phyloP scores from a whole-genome alignment of 2,329 filamentous ascomycete species.

The Trichoderma sp. region DNA sequence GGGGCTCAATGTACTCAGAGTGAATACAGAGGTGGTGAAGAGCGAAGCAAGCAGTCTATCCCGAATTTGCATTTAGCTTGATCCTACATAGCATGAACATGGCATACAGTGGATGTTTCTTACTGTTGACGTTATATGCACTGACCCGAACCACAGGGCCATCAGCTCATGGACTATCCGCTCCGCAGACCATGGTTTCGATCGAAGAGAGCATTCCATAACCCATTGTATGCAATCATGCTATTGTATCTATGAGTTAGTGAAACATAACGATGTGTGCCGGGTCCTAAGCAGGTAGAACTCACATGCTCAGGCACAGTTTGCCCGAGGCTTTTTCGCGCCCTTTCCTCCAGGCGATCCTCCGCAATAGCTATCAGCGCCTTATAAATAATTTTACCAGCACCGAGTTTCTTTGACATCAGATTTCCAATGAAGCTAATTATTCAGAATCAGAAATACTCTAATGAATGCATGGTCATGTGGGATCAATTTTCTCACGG shows the following conservation, averaged over 20 bases:
- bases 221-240: constrained; percentile 12
- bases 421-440: background rate
- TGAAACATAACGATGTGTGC: background rate
- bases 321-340: background rate
- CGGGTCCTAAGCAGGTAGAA: background rate
- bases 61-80: background rate
- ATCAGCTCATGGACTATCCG: constrained; percentile 4
- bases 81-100: background rate
- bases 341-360: background rate
- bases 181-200: background rate
- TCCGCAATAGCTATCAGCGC: background rate
- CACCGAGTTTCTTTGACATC: background rate
- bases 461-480: background rate
- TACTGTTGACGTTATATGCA: constrained; percentile 7
- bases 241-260: background rate
- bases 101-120: background rate
- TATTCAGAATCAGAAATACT: background rate
- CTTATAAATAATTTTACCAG: background rate
- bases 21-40: background rate
- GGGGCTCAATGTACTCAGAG: background rate
- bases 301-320: background rate
- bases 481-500: background rate
- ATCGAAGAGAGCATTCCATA: background rate
- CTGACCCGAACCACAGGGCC: constrained; percentile 2
- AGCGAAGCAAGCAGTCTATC: constrained; percentile 1